Evolutionary conservation across 768 basidiomycete species (phyloP).

Genomic region (Boletellus ananiceps): DNA sequence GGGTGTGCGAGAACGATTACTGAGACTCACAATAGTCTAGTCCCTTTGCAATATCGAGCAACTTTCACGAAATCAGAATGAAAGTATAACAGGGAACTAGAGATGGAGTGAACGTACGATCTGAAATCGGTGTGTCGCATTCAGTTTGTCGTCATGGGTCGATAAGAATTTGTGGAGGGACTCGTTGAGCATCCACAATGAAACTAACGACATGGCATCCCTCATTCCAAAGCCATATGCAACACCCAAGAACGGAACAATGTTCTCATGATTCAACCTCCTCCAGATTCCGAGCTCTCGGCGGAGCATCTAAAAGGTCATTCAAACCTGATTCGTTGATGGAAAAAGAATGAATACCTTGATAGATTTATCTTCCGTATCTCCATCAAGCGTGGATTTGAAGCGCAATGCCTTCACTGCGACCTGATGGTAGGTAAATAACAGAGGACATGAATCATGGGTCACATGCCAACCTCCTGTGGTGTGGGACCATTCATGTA

Average conservation of each 20-base stretch:
- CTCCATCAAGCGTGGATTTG: neutral
- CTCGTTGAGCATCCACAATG: neutral
- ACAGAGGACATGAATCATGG: neutral
- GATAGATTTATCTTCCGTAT: neutral
- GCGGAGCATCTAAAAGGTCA: neutral
- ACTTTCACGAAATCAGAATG: no score
- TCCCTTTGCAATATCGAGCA: no score
- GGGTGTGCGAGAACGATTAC: no score
- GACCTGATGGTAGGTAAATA: neutral
- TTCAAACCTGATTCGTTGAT: no score
- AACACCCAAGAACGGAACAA: neutral
- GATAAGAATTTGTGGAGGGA: neutral
- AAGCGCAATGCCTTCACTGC: conserved; percentile 8
- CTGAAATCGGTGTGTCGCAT: neutral
- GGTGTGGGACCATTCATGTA: neutral
- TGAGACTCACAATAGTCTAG: no score
- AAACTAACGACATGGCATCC: neutral
- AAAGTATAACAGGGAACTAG: neutral
- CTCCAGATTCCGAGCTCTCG: no score
- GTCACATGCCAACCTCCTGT: neutral
- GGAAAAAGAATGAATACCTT: neutral
- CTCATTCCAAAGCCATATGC: neutral
- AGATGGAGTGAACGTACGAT: neutral
- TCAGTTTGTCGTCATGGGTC: neutral
- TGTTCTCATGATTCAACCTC: neutral